A percentile compares a stretch with the other conserved stretches of the same genome.
Conservation (phyloP, 768 basidiomycete species). For the Paxillus ammoniavirescens region DNA sequence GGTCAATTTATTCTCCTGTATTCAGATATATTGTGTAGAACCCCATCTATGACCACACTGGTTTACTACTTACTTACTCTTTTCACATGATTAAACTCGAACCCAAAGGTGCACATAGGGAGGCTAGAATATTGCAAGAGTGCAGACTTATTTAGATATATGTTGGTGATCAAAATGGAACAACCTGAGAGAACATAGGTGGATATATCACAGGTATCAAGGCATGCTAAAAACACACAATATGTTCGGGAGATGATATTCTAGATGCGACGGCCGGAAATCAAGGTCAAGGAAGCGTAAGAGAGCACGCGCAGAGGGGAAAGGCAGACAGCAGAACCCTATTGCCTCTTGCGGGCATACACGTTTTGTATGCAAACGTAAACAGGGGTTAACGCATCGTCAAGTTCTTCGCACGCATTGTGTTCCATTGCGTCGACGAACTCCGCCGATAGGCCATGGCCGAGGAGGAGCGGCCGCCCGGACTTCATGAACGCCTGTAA, state of each 20-base stretch:
- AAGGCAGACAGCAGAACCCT: background rate
- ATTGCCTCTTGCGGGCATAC: slow-evolving; percentile 44
- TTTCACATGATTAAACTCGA: background rate
- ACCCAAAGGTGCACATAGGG: background rate
- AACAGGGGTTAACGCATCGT: slow-evolving; percentile 42
- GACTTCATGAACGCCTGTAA: slow-evolving; percentile 62
- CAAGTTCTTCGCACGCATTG: slow-evolving; percentile 52
- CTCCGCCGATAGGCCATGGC: slow-evolving; percentile 54
- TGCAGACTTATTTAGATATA: background rate
- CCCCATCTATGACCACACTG: background rate
- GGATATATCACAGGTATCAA: slow-evolving; percentile 2
- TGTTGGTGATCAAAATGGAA: background rate
- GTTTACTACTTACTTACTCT: background rate
- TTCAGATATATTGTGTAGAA: background rate
- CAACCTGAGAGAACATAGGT: background rate
- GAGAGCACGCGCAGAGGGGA: background rate
- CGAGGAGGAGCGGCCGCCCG: slow-evolving; percentile 65
- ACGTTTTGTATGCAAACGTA: slow-evolving; percentile 61
- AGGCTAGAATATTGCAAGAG: background rate
- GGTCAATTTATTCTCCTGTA: background rate
- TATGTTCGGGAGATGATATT: slow-evolving; percentile 19
- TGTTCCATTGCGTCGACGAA: slow-evolving; percentile 53
- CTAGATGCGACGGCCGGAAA: slow-evolving; percentile 16
- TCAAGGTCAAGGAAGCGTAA: slow-evolving; percentile 1
- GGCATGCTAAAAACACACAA: slow-evolving; percentile 18